Base-by-base conservation (phyloP, 1,284 basidiomycete genomes). In the Thelephora terrestris region DNA sequence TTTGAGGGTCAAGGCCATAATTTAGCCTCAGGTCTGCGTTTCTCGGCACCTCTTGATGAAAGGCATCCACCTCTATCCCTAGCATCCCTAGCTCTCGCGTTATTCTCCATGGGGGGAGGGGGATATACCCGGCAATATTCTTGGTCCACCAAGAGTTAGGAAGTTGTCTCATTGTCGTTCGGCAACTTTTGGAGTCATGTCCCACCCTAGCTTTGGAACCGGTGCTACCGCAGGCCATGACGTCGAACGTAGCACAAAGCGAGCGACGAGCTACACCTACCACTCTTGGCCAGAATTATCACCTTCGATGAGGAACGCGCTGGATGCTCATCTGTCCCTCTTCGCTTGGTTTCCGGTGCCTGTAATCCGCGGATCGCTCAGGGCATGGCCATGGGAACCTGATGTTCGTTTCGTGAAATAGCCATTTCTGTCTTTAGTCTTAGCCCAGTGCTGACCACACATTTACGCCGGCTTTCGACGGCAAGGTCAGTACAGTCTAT, bases 71-170 rank as follows among this genome's bases (percentile, higher is more conserved):
- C 17, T 16, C 23, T 17, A 12, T 14, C 36, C 12, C 36, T 9
- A 12, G 21, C 14, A 37, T 12, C n/a, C 17, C 24, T 21, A 76
- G 75, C 79, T 16, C 81, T 80, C 1, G 81, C 84, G 2, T 62
- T 86, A 24, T 73, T 79, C 4, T 85, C 81, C 57, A 78, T 81
- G 32, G 80, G 85, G 53, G 81, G 81, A 12, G 80, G 82, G 59
- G 75, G 74, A 39, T 80, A 78, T 52, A 67, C 66, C 66, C 2
- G 70, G 66, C 53, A 63, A 69, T 47, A n/a, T 61, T 64, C 51
- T 70, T 65, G 68, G 59, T 69, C 29, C 56, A 69, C 46, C 68
- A 68, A n/a, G 50, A 61, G 55, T 7, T 66, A 63, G 4, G 60
- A 66, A 46, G 67, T 70, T 40, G 65, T 74, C 40, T 24, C 69